A percentile compares a stretch with the other conserved stretches of the same genome.
Evolutionary conservation across 257 asterid species (phyloP).

Genomic region (Paulownia fortunei): DNA sequence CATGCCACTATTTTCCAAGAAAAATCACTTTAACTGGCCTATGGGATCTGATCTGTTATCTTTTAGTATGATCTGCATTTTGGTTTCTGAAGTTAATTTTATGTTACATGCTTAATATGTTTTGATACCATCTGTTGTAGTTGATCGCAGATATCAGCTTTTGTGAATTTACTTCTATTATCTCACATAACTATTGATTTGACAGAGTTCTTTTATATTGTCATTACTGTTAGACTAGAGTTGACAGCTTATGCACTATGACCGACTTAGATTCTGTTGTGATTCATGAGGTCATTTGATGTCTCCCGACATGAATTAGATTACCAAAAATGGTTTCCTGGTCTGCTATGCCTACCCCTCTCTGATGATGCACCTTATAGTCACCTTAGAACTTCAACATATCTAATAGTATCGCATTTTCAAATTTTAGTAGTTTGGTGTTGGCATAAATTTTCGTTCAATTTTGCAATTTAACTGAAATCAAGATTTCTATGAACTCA

Average conservation of each 20-base stretch:
- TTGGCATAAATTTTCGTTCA: not conserved
- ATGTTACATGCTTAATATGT: not conserved
- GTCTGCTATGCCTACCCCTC: not conserved
- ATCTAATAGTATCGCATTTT: not conserved
- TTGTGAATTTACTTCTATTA: not conserved
- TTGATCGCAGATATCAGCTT: not conserved
- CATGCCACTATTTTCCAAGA: not conserved
- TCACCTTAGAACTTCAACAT: not conserved
- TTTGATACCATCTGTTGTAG: slow-evolving; percentile 19
- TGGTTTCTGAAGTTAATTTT: slow-evolving; percentile 4
- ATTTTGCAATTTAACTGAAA: not conserved
- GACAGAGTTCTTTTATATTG: not conserved
- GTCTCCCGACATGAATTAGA: not conserved
- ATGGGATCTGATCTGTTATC: slow-evolving; percentile 17
- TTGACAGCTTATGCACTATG: slow-evolving; percentile 22
- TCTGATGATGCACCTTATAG: not conserved
- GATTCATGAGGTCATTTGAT: slow-evolving; percentile 15
- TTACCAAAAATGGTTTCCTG: slow-evolving; percentile 13
- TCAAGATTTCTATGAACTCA: not conserved
- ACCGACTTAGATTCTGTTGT: slow-evolving; percentile 19
- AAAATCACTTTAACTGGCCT: slow-evolving; percentile 3
- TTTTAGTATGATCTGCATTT: not conserved
- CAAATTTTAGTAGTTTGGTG: not conserved
- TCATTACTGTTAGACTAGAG: slow-evolving; percentile 3
- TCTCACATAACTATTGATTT: not conserved